Conservation (phyloP, 1,284 basidiomycete species). For the Ceratobasidium sp. region DNA sequence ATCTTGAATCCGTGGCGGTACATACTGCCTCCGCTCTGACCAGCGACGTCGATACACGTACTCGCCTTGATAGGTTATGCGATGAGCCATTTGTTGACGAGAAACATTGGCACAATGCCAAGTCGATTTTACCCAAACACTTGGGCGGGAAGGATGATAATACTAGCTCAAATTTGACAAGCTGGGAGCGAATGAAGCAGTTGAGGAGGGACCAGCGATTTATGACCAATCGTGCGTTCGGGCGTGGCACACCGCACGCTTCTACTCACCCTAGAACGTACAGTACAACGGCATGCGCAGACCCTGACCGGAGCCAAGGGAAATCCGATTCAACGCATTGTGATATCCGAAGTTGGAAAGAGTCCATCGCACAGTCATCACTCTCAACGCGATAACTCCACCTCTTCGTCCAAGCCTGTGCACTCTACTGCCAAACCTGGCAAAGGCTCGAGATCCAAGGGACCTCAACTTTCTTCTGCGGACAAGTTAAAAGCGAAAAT, state of each 20-base stretch:
- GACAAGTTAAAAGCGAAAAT: conserved; percentile 58
- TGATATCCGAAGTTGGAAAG: conserved; percentile 56
- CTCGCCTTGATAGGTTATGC: conserved; percentile 21
- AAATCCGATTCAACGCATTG: conserved; percentile 58
- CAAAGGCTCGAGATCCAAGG: conserved; percentile 9
- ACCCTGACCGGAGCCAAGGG: conserved; percentile 69
- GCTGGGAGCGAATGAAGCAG: conserved; percentile 53
- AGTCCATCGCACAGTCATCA: not conserved
- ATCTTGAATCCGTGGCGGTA: conserved; percentile 55
- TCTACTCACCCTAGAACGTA: not conserved
- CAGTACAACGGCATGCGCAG: conserved; percentile 63
- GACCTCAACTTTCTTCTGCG: conserved; percentile 45
- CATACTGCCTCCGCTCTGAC: conserved; percentile 47
- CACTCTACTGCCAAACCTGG: not conserved
- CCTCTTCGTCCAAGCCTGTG: not conserved
- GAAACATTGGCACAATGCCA: conserved; percentile 65
- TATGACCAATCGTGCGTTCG: conserved; percentile 54
- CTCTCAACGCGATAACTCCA: not conserved
- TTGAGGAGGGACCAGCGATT: conserved; percentile 61
- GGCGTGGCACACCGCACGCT: not conserved
- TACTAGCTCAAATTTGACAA: conserved; percentile 46
- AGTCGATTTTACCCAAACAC: conserved; percentile 62
- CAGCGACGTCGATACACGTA: conserved; percentile 38
- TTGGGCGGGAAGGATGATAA: conserved; percentile 58
- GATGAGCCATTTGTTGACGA: conserved; percentile 57